phyloP scores from a whole-genome alignment of 208 protist genomes.

The Pavlovales sp. region DNA sequence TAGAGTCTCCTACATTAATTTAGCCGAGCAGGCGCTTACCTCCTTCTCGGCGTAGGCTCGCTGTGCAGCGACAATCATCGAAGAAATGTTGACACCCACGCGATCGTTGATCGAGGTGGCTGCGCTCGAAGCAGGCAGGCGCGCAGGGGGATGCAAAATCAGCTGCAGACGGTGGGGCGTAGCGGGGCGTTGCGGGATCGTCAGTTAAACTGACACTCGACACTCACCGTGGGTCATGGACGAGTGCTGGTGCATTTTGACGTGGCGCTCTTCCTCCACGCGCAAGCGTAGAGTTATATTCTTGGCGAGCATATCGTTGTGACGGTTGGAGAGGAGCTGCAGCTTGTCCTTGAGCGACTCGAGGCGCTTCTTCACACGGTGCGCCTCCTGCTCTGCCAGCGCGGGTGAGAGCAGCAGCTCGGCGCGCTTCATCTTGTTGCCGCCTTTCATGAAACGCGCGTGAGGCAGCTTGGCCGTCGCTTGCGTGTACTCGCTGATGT shows the following conservation, averaged over 20 bases:
- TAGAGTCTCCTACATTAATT: too few species aligned
- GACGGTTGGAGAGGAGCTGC: background rate
- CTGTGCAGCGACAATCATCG: constrained; percentile 21
- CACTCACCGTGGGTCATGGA: background rate
- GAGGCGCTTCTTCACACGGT: background rate
- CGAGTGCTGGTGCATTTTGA: background rate
- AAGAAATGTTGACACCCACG: background rate
- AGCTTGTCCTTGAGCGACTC: constrained; percentile 1
- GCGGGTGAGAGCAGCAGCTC: background rate
- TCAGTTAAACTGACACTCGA: too few species aligned
- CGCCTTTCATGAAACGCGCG: background rate
- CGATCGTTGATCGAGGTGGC: background rate
- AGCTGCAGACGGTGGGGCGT: too few species aligned
- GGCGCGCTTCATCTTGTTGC: background rate
- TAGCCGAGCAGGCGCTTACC: too few species aligned
- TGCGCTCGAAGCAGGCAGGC: too few species aligned
- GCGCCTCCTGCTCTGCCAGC: background rate
- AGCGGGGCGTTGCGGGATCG: too few species aligned
- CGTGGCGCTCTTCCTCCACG: background rate
- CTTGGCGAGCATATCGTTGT: background rate
- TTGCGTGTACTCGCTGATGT: background rate
- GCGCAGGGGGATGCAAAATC: too few species aligned
- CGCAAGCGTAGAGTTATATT: background rate
- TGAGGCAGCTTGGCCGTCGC: background rate
- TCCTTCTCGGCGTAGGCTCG: constrained; percentile 34